Evolutionary conservation across 2,329 filamentous ascomycete genomes (phyloP).

Genomic region (Grosmannia clavigera): DNA sequence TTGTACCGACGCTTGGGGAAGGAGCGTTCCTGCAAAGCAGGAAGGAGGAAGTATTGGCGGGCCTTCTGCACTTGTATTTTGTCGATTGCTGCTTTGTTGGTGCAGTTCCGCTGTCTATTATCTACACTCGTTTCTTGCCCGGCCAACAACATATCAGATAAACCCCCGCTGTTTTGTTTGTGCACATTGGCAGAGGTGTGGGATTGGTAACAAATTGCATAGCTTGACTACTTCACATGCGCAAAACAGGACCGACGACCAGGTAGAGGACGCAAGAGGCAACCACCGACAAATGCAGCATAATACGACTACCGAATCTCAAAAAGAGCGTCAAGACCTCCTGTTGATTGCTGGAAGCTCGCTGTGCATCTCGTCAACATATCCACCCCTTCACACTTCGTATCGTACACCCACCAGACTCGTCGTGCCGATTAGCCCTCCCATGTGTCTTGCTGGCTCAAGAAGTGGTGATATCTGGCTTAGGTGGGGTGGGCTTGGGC

Average conservation of each 20-base stretch:
- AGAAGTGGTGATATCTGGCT: not conserved
- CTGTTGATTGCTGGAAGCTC: not conserved
- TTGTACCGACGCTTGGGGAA: not conserved
- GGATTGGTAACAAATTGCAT: too few species aligned
- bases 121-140: too few species aligned
- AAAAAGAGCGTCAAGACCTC: not conserved
- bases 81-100: too few species aligned
- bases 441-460: not conserved
- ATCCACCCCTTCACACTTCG: not conserved
- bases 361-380: not conserved
- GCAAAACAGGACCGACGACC: not conserved
- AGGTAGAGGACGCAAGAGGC: not conserved
- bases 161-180: too few species aligned
- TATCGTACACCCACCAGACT: not conserved
- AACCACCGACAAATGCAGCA: not conserved
- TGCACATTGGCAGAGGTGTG: too few species aligned
- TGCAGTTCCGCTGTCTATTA: too few species aligned
- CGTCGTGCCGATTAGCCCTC: not conserved
- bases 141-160: too few species aligned
- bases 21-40: not conserved
- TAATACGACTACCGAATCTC: not conserved
- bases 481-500: slow-evolving; percentile 9
- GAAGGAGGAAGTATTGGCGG: too few species aligned
- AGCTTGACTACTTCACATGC: too few species aligned
- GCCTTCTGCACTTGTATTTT: too few species aligned